Percentiles rank a stretch among this genome's conserved stretches.
phyloP scores from a whole-genome alignment of 2,329 filamentous ascomycete species.

The Hawksworthiomyces lignivorus region DNA sequence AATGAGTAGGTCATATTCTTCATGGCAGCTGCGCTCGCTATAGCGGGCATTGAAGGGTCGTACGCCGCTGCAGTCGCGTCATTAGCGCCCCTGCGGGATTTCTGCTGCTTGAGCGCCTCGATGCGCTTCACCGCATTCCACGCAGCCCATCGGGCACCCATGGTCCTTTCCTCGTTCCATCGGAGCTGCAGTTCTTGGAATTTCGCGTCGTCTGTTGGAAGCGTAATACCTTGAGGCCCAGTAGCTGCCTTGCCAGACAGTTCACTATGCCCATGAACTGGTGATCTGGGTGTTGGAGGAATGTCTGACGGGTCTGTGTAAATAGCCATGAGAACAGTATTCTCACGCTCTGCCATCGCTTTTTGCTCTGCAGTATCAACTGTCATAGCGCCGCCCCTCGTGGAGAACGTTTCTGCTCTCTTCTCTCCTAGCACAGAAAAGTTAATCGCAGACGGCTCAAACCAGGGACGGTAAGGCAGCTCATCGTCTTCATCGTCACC shows the following conservation, averaged over 20 bases:
- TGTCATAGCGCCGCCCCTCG: conserved; percentile 42
- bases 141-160: conserved; percentile 13
- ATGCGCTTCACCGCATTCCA: conserved; percentile 13
- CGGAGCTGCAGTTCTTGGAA: conserved; percentile 43
- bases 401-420: conserved; percentile 42
- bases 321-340: conserved; percentile 52
- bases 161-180: conserved; percentile 32
- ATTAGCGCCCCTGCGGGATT: not conserved
- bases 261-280: conserved; percentile 21
- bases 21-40: too few relatives aligned
- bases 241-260: not conserved
- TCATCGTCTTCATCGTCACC: conserved; percentile 47
- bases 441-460: conserved; percentile 38
- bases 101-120: not conserved
- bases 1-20: not conserved
- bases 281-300: conserved; percentile 49
- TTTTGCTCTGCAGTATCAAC: conserved; percentile 50
- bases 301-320: conserved; percentile 49
- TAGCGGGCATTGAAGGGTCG: too few relatives aligned
- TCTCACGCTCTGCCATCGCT: conserved; percentile 48
- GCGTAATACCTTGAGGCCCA: conserved; percentile 14
- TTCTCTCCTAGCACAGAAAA: conserved; percentile 40
- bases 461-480: conserved; percentile 44
- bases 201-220: conserved; percentile 32
- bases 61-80: too few relatives aligned